phyloP scores from a whole-genome alignment of 2,329 filamentous ascomycete genomes.

The Alternaria sp. region DNA sequence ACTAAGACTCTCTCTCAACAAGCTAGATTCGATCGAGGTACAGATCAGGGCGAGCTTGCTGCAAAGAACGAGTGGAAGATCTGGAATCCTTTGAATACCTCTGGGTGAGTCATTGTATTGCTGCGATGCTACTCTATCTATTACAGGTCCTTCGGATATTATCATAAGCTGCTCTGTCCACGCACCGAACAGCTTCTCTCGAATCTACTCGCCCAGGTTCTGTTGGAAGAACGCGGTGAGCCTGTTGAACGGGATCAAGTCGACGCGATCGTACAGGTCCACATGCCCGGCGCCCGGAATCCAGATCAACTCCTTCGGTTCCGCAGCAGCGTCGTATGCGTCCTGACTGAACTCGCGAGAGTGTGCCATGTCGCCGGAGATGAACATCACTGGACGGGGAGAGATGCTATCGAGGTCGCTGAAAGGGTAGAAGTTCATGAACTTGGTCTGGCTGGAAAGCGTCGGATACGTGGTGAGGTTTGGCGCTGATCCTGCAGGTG shows the following conservation, averaged over 20 bases:
- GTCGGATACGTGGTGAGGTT: slow-evolving; percentile 43
- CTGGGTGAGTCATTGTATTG: no score
- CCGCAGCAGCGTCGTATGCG: slow-evolving; percentile 31
- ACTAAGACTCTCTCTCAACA: background rate
- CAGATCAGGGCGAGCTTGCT: background rate
- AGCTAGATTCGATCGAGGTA: background rate
- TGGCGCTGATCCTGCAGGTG: slow-evolving; percentile 16
- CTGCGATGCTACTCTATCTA: no score
- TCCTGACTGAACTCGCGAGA: slow-evolving; percentile 39
- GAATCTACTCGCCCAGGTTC: background rate
- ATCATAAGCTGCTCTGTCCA: no score
- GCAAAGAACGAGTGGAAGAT: background rate
- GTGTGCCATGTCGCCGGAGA: slow-evolving; percentile 34
- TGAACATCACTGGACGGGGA: slow-evolving; percentile 38
- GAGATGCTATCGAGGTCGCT: slow-evolving; percentile 39
- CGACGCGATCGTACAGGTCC: slow-evolving; percentile 48
- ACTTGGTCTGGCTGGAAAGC: slow-evolving; percentile 35
- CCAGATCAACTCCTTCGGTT: slow-evolving; percentile 49
- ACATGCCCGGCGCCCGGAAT: slow-evolving; percentile 44
- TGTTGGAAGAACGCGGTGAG: slow-evolving; percentile 34
- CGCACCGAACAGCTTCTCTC: background rate
- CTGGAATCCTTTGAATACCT: background rate
- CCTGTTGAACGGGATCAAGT: slow-evolving; percentile 45
- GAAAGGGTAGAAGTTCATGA: slow-evolving; percentile 43
- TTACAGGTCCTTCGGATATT: no score